A percentile compares a stretch with the other conserved stretches of the same genome.
Evolutionary conservation across 2,329 filamentous ascomycete genomes (phyloP).

Genomic region (Alternaria sp.): DNA sequence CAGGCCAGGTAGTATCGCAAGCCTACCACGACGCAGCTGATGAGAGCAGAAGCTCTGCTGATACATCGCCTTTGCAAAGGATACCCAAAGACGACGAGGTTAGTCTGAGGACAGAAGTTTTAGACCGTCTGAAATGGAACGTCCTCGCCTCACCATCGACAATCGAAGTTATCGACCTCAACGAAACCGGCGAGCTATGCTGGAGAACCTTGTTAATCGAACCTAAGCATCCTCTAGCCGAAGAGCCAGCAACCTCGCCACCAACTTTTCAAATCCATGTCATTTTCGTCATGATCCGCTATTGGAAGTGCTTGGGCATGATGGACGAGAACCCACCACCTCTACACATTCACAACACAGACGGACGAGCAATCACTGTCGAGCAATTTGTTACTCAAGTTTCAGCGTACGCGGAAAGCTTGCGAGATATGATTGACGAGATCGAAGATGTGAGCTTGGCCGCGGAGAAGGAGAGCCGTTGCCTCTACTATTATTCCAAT

Average conservation of each 20-base stretch:
- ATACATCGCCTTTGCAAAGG: neutral
- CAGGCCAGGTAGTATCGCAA: neutral
- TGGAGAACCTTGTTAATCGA: neutral
- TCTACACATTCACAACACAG: neutral
- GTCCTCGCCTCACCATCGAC: neutral
- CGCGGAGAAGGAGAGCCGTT: neutral
- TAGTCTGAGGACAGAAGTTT: neutral
- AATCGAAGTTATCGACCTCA: neutral
- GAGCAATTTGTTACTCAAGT: neutral
- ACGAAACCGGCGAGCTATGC: neutral
- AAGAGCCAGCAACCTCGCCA: neutral
- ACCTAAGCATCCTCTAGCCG: neutral
- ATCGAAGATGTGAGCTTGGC: neutral
- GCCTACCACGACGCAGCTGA: neutral
- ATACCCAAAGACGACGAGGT: neutral
- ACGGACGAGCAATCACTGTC: neutral
- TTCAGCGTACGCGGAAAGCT: neutral
- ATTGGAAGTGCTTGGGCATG: neutral
- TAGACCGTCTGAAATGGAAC: neutral
- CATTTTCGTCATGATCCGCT: accelerated
- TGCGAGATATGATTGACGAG: neutral
- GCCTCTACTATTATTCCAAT: neutral
- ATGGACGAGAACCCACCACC: neutral
- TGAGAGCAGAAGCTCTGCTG: neutral
- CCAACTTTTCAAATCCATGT: neutral